Evolutionary conservation across 73 alveolate species (phyloP), one percentile per base, ranked within the genome.

Genomic region (Loxodes magnus): DNA sequence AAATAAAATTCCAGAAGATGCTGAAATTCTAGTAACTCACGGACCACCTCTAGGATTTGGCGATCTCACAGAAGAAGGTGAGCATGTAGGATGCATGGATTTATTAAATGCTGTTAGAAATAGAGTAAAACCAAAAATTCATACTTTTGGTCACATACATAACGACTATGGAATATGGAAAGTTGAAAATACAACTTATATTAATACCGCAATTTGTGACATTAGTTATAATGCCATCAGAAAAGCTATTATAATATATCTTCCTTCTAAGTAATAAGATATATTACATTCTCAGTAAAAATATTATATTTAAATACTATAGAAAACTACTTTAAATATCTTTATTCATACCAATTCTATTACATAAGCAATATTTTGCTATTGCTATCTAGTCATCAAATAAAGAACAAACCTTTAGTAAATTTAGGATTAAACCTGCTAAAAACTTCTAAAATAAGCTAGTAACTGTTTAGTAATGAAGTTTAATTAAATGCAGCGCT

Each of bases 71-170:
- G 26, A 10, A 46, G 34, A 19, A 12, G 17, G 17, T 21, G 26
- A 25, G 26, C 39, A 25, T 34, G 58, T 23, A 2, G 79, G 79
- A 38, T 61, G 71, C 28, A 16, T 12, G 12, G 62, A 26, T 22
- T 34, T 65, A 5, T 28, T 49, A 20, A 60, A 65, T 19, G 39
- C 55, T 24, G 41, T 65, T 5, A 9, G 12, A 7, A 9, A 15
- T 5, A 38, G 31, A 22, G 43, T 65, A 12, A 35, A 56, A 12
- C 79, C 79, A 7, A 20, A 21, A 21, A 50, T 56, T 21, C 79
- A 65, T 37, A 25, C 59, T 12, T 65, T 65, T 38, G 79, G 79
- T 14, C 79, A 65, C 17, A 59, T 65, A 23, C 79, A 65, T 65
- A 64, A 65, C 55, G 76, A 51, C 2, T 60, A 36, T 65, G 79